Evolutionary conservation across 208 protist species (phyloP).

Genomic region (Endotrypanum monterogeii): DNA sequence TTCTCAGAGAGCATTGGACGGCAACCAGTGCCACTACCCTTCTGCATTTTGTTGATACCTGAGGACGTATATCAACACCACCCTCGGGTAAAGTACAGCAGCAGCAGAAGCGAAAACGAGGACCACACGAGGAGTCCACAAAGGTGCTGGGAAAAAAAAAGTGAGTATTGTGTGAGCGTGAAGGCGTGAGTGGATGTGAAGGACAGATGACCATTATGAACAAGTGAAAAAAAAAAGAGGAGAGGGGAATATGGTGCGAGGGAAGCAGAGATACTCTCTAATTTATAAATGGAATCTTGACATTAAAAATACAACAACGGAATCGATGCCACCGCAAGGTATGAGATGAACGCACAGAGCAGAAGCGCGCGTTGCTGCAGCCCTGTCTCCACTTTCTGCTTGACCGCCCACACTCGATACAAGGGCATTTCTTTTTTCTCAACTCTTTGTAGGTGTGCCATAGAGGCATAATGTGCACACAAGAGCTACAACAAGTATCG

Average conservation of each 20-base stretch:
- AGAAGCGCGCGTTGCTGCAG: neutral
- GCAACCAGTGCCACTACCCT: conserved; percentile 14
- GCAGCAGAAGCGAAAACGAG: neutral
- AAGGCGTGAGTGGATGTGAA: neutral
- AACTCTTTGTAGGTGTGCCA: neutral
- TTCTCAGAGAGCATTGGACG: conserved; percentile 83
- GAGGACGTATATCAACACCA: neutral
- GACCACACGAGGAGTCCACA: neutral
- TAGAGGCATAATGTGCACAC: neutral
- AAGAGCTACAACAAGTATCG: neutral
- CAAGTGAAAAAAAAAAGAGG: neutral
- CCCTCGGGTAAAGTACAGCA: neutral
- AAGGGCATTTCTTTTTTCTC: neutral
- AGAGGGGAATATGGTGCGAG: neutral
- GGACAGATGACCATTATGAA: neutral
- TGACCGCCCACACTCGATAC: neutral
- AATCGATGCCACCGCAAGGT: neutral
- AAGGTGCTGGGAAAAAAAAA: neutral
- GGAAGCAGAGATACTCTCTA: neutral
- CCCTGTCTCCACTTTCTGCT: neutral
- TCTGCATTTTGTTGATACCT: conserved; percentile 24
- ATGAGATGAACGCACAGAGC: neutral
- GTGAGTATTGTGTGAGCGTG: neutral
- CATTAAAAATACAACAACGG: neutral
- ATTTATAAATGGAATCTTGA: neutral